Evolutionary conservation across 2,329 filamentous ascomycete species (phyloP), one percentile per base, ranked within the genome.

Genomic region (Fusarium proliferatum): DNA sequence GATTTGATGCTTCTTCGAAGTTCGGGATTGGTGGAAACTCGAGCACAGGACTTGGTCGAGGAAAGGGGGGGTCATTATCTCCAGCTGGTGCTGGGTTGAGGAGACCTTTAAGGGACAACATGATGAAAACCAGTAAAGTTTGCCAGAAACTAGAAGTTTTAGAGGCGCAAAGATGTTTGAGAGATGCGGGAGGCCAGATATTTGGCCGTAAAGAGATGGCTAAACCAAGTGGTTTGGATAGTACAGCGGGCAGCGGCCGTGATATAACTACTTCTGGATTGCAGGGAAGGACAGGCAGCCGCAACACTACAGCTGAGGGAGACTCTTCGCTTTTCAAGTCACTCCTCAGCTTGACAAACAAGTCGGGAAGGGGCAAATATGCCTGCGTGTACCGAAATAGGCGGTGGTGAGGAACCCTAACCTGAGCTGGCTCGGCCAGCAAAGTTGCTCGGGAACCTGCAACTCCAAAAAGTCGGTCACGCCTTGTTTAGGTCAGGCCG

Each of bases 21-120:
- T 67, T 58, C 48, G 71, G 58, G 53, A 63, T 61, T 23, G 68
- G 62, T 42, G 69, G 71, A 64, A 74, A 69, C 41, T 77, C 67
- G 59, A 65, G 62, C 23, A 72, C 53, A 49, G 84, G 81, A 80
- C 80, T 86, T 73, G 79, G 83, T 72, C 81, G 83, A 74, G 84
- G 83, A 42, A 71, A 73, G 39, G 66, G 55, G 46, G 59, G 42
- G 58, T 81, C 79, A 80, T 84, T 76, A 61, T 81, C 79, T 72
- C 83, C 82, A 64, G 85, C 79, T 70, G 87, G 85, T 58, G 85
- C 81, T 75, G 91, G 91, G 79, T 93, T 93, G 79, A 93, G 88
- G 77, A 93, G 86, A 73, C 89, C 91, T 42, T 89, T 85, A 73
- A 93, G 86, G 53, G 91, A 90, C 69, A 92, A 81, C 91, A 93